Evolutionary conservation across 1,139 yeast genomes (phyloP).

Genomic region (Yamadazyma atmosphaerica): DNA sequence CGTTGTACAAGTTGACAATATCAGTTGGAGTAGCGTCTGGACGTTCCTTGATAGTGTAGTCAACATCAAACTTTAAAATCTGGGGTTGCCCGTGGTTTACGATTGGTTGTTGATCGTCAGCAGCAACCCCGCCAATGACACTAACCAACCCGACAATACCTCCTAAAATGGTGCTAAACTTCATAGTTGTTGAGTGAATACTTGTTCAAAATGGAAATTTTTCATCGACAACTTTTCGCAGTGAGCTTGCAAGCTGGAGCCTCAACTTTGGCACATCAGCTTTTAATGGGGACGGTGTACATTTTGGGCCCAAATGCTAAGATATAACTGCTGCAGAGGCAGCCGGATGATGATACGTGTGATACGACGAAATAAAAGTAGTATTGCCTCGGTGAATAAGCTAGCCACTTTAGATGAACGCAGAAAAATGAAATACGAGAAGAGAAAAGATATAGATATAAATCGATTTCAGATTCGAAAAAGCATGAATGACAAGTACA

Average conservation of each 20-base stretch:
- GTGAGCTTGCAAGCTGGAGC: too few species aligned
- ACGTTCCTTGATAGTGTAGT: conserved; percentile 41
- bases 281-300: too few species aligned
- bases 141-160: conserved; percentile 18
- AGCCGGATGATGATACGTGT: conserved; percentile 3
- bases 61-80: conserved; percentile 39
- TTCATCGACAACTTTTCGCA: not conserved
- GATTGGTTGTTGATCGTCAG: conserved; percentile 6
- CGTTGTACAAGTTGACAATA: conserved; percentile 48
- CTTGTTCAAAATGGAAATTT: not conserved
- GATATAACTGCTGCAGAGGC: not conserved
- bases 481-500: conserved; percentile 5
- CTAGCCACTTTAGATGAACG: conserved; percentile 1
- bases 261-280: too few species aligned
- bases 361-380: conserved; percentile 6
- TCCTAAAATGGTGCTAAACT: conserved; percentile 19
- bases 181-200: conserved; percentile 14
- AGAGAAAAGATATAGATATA: conserved; percentile 10
- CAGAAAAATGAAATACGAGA: conserved; percentile 8
- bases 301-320: not conserved
- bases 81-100: conserved; percentile 19
- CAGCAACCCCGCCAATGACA: conserved; percentile 15
- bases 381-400: not conserved
- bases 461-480: conserved; percentile 5
- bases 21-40: conserved; percentile 37